A percentile compares a stretch with the other conserved stretches of the same genome.
Evolutionary conservation across 129 eudicot genomes (phyloP).

Genomic region (Arctium minus): DNA sequence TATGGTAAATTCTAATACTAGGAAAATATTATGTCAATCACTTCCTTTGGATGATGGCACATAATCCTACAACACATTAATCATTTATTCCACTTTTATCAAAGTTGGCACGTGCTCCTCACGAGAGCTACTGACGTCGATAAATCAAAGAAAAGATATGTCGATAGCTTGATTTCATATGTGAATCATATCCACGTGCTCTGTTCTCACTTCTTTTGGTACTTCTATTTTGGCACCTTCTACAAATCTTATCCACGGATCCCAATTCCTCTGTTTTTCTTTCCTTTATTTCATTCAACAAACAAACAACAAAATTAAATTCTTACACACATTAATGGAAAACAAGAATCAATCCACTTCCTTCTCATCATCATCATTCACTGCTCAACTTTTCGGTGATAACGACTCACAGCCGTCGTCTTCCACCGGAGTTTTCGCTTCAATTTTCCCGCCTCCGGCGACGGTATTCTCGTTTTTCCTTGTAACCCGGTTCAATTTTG

Average conservation of each 20-base stretch:
- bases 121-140: not conserved
- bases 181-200: conserved; percentile 32
- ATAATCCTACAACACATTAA: too few species aligned
- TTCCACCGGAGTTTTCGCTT: conserved; percentile 48
- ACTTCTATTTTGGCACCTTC: conserved; percentile 30
- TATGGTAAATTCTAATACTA: too few species aligned
- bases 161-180: not conserved
- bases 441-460: conserved; percentile 51
- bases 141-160: not conserved
- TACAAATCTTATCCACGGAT: conserved; percentile 30
- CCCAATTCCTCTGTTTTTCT: conserved; percentile 15
- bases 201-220: conserved; percentile 18
- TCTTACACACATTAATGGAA: conserved; percentile 22
- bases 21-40: too few species aligned
- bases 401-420: conserved; percentile 28
- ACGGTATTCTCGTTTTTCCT: conserved; percentile 19
- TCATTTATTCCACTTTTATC: not conserved
- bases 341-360: conserved; percentile 30
- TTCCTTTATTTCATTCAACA: conserved; percentile 5
- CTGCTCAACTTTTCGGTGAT: conserved; percentile 51
- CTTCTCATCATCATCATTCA: conserved; percentile 27
- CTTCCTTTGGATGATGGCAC: too few species aligned
- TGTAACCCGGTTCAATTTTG: not conserved
- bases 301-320: not conserved
- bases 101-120: not conserved